Evolutionary conservation across 129 eudicot species (phyloP), one percentile per base, ranked within the genome.

Genomic region (Pittosporum tobira): DNA sequence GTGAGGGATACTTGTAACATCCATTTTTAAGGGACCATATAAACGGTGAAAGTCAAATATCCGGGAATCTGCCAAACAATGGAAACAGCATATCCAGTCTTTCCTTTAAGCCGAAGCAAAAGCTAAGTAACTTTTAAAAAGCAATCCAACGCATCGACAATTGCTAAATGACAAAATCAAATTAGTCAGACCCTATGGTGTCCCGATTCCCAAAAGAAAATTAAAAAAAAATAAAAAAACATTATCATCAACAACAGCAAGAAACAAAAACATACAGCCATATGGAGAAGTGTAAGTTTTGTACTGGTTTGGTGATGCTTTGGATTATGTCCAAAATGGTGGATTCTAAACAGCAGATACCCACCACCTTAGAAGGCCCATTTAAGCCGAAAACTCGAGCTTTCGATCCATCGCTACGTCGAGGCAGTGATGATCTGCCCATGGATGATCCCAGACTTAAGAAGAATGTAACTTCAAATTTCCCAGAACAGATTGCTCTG

Each of bases 351-450:
- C 18, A 36, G 51, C 65, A 62, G 2, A 82, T 85, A 67, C 97
- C 97, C 61, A 89, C 95, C 22, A 89, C 94, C 18, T 65, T 89
- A 26, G 88, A 89, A 18, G 97, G 97, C 42, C 97, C 97, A 11
- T 89, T 85, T 64, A 36, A 73, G 57, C 97, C 97, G 1, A 72
- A 67, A 60, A 89, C 97, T 45, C 77, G 71, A 10, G 77, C 67
- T 27, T 82, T 89, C 30, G 95, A 89, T 71, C 76, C 85, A 14
- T 72, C 77, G 29, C 66, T 89, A 57, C 77, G 95, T 15, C 47
- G 52, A 57, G 95, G 94, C 18, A 82, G 95, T 61, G 84, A 82
- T 77, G 97, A 89, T 30, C 54, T 89, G 67, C 87, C 88, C 11
- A 79, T 82, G 95, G 69, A 73, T 73, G 76, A 89, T 73, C 81